These are phyloP conservation scores for Aspergillus alliaceus DNA, from an alignment of 2,329 filamentous ascomycete genomes.

Conservation along the genomic window DNA sequence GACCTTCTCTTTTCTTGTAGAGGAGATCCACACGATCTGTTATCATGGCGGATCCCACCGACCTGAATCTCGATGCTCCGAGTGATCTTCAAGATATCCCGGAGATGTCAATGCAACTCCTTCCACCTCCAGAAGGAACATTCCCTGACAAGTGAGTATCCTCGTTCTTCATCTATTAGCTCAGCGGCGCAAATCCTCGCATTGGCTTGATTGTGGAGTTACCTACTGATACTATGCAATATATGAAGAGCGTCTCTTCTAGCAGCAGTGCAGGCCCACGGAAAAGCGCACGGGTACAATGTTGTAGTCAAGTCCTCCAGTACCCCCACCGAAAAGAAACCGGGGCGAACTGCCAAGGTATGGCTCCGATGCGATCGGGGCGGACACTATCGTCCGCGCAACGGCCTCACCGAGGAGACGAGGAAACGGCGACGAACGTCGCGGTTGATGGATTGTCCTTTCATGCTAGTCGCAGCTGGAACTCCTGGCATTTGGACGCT, in stretches of 20 bases:
- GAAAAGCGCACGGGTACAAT: conserved; percentile 46
- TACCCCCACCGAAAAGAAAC: conserved; percentile 47
- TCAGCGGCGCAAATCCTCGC: not conserved
- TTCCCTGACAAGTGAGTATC: conserved; percentile 43
- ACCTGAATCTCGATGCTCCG: conserved; percentile 46
- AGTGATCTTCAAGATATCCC: conserved; percentile 48
- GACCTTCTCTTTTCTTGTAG: conserved; percentile 9
- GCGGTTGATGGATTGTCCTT: conserved; percentile 46
- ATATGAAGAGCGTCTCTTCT: conserved; percentile 35
- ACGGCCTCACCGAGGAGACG: conserved; percentile 47
- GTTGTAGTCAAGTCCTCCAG: conserved; percentile 49
- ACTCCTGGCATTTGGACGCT: conserved; percentile 46
- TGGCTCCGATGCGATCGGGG: conserved; percentile 48
- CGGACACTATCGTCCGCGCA: conserved; percentile 46
- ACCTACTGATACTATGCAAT: not conserved
- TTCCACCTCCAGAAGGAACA: conserved; percentile 45
- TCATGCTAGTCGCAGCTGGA: conserved; percentile 45
- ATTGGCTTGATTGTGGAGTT: not conserved
- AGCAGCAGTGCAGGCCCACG: conserved; percentile 42
- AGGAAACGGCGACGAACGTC: conserved; percentile 45
- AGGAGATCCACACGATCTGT: conserved; percentile 19
- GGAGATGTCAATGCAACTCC: conserved; percentile 42
- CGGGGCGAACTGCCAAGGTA: conserved; percentile 44
- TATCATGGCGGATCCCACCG: conserved; percentile 42
- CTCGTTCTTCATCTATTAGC: not conserved